Evolutionary conservation across 129 eudicot genomes (phyloP), one percentile per base, ranked within the genome.

Genomic region (Scalesia atractyloides): DNA sequence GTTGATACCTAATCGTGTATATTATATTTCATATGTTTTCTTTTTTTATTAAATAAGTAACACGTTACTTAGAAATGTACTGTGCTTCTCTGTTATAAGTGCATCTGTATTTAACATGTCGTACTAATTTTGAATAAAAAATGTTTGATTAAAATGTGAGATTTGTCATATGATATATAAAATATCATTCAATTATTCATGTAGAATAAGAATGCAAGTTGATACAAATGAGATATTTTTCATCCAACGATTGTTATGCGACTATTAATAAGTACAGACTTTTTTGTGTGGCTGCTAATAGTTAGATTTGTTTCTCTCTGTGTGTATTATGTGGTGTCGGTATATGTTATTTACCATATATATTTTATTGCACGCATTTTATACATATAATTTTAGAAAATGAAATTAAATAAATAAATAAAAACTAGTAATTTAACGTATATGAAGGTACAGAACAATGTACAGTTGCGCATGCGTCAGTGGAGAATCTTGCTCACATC

Each of bases 381-480:
- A 39, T 39, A 39, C 44, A 9, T 7, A 6, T 39, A 2, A 39
- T 39, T 39, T 39, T 39, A 10, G 0, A 6, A 39, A 39, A 7
- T 6, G 9, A 39, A 6, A 9, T 6, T n/a, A n/a, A n/a, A n/a
- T n/a, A n/a, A 39, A 39, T 39, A 39, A 39, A 39, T 39, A 39
- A 39, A 39, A 41, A 41, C 10, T 41, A 9, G 46, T 41, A 41
- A 41, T 41, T 8, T 41, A 7, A 41, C 46, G 46, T 61, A 5
- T 9, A 61, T 13, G 24, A 66, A 66, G 56, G 20, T 13, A 66
- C 54, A 14, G 52, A 39, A 66, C 11, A 66, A 66, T 46, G 58
- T 22, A 17, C 57, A 47, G 44, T 20, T 66, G 58, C 20, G 57
- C 72, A 44, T 69, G 74, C 49, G 17, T 69, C 9, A 50, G 22